Percentiles rank a stretch among this genome's conserved stretches.
Evolutionary conservation across 495 filamentous ascomycete species (phyloP).

Genomic region (Bacidia gigantensis): DNA sequence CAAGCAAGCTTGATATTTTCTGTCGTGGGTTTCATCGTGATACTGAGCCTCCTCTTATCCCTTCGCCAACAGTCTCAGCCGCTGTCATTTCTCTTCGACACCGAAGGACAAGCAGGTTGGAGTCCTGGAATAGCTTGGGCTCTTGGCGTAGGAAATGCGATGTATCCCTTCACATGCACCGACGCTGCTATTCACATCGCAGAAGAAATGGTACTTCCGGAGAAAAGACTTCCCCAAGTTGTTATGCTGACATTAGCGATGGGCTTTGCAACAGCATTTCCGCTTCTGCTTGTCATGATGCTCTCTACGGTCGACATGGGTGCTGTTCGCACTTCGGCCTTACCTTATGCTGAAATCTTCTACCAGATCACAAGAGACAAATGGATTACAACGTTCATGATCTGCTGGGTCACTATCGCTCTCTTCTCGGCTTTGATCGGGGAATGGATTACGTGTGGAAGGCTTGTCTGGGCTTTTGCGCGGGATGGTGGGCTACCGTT

Average conservation of each 20-base stretch:
- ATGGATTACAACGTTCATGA: conserved; percentile 18
- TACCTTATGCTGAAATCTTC: conserved; percentile 20
- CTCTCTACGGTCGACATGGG: conserved; percentile 23
- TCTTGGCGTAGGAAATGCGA: conserved; percentile 24
- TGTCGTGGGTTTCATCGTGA: conserved; percentile 16
- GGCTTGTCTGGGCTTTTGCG: conserved; percentile 29
- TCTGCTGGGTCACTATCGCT: conserved; percentile 21
- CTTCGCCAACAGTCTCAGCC: conserved; percentile 16
- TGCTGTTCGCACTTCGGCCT: conserved; percentile 15
- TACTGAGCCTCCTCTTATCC: conserved; percentile 17
- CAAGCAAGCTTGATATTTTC: conserved; percentile 16
- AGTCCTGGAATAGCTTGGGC: conserved; percentile 26
- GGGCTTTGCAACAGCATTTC: conserved; percentile 24
- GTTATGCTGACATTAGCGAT: conserved; percentile 27
- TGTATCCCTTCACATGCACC: conserved; percentile 21
- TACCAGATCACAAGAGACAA: conserved; percentile 23
- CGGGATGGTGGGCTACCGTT: conserved; percentile 22
- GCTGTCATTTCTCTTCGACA: conserved; percentile 11
- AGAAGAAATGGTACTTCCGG: conserved; percentile 20
- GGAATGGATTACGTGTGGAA: conserved; percentile 23
- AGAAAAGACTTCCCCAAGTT: conserved; percentile 22
- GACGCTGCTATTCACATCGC: conserved; percentile 22
- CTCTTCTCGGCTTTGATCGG: conserved; percentile 22
- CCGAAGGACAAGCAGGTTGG: conserved; percentile 23
- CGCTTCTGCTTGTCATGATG: conserved; percentile 26